Percentiles rank a stretch among this genome's conserved stretches.
phyloP scores from a whole-genome alignment of 805 yeast genomes.

The Spathaspora boniae region DNA sequence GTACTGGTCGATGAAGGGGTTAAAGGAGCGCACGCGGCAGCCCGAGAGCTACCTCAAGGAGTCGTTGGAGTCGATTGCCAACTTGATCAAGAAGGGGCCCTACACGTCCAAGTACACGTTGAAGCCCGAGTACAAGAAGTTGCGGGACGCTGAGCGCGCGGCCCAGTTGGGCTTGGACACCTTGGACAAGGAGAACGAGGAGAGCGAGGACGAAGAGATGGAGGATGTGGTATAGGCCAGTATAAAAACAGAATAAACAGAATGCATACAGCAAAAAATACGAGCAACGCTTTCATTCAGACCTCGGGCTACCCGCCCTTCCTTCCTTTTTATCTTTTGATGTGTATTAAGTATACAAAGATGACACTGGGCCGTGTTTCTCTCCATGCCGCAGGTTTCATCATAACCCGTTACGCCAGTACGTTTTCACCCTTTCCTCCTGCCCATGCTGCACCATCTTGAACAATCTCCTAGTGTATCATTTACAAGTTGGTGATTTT shows the following conservation, averaged over 20 bases:
- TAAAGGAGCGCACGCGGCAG: slow-evolving; percentile 90
- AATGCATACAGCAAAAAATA: no score
- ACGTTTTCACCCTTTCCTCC: no score
- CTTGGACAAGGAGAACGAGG: slow-evolving; percentile 51
- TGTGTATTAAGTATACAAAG: slow-evolving; percentile 6
- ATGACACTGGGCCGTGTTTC: neutral
- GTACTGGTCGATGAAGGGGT: slow-evolving; percentile 93
- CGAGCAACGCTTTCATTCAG: no score
- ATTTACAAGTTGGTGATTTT: slow-evolving; percentile 54
- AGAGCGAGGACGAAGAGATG: slow-evolving; percentile 72
- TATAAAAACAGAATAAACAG: no score
- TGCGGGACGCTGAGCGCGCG: slow-evolving; percentile 73
- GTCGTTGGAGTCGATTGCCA: slow-evolving; percentile 85
- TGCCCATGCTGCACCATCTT: neutral
- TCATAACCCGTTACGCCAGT: no score
- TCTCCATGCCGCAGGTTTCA: neutral
- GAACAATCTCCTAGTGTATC: neutral
- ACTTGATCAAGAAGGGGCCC: slow-evolving; percentile 89
- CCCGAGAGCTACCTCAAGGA: slow-evolving; percentile 93
- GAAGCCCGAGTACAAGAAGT: slow-evolving; percentile 82
- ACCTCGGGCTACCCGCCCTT: no score
- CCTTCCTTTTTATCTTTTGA: slow-evolving; percentile 1
- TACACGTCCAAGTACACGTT: slow-evolving; percentile 88
- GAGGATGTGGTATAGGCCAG: slow-evolving; percentile 57
- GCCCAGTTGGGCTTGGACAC: slow-evolving; percentile 52